Base-by-base conservation (phyloP, 75 land plant species). In the Isoetes taiwanensis region DNA sequence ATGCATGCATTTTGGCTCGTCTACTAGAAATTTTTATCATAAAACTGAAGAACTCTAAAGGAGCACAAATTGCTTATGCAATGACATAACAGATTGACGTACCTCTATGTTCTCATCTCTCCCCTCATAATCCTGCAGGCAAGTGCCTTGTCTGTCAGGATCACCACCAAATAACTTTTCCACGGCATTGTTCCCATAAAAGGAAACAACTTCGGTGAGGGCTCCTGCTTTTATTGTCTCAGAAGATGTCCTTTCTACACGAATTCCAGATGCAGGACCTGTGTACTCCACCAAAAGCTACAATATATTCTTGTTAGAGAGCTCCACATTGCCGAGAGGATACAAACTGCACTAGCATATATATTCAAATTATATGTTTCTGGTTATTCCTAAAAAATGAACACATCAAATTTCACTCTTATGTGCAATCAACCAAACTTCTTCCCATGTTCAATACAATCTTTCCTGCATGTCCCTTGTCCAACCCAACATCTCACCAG, bases 241-340 rank as follows among this genome's bases (percentile, higher is more conserved):
- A 34, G 78, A 66, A 11, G 95, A 73, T 28, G 66, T 64, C 38
- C 67, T 64, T 54, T 93, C 98, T 26, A 93, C 66, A 14, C 98
- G 83, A 56, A 80, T 72, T 58, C 77, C 73, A 34, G 85, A 80
- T 28, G 73, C 53, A 37, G 85, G 83, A 35, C 98, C 98, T 69
- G 95, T 89, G 78, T 75, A 93, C 24, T 70, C 80, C 59, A 79
- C 21, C 20, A 93, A 60, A 43, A 84, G 72, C 98, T 91, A 69
- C 62, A 60, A 23, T 31, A 39, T 27, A 17, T 0, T 38, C 21
- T 10, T 56, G 9, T 29, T 29, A 50, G 21, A 25, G 46, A 8
- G 3, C 23, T 21, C 43, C 28, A 30, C 59, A 27, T 19, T 10
- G 14, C 9, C 39, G 14, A 37, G 39, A 10, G 17, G 16, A 48